Base-by-base conservation (phyloP, 192 early-diverging fungal genomes). In the Funneliformis geosporum region DNA sequence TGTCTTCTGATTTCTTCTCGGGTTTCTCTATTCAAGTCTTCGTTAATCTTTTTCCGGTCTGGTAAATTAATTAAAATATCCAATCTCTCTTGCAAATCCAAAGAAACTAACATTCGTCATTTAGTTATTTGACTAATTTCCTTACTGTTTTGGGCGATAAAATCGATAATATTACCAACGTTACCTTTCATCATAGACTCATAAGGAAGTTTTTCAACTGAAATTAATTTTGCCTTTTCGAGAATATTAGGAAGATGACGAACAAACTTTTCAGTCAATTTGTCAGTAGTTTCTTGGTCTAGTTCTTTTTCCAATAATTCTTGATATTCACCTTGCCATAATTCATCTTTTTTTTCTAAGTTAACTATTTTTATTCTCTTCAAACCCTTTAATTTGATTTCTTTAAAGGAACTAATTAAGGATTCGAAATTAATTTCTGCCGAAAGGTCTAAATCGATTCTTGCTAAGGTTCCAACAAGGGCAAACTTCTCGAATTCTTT, bases 11-110 rank as follows among this genome's bases (percentile, higher is more conserved):
- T 73, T 0, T 10, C 46, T 55, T 73, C 10, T 9, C 44, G 12
- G 1, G 71, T 73, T 73, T 73, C 23, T 16, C 55, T 46, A 28
- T 73, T 46, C 21, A 73, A 21, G 46, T 55, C 71, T 43, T 73
- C 55, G 46, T 73, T 46, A 73, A 73, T 73, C 38, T 73, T 73
- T 73, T 73, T 44, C n/a, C 71, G 71, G 50, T 73, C 71, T 0
- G 71, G 71, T 21, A 73, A 46, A 43, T 40, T 73, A 23, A 73
- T 73, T 73, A 73, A 73, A 73, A 73, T 73, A 55, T 73, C 71
- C 38, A 73, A 23, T 8, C 71, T 44, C 23, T 73, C 46, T 1
- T 40, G 46, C 55, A 73, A 73, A n/a, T 73, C 71, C 71, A 73
- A 50, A 27, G 71, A 73, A 27, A 23, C n/a, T 43, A 73, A 33